These are phyloP conservation scores for Sugiyamaella neomexicana DNA, from an alignment of 1,139 yeast species.

Conservation along the genomic window DNA sequence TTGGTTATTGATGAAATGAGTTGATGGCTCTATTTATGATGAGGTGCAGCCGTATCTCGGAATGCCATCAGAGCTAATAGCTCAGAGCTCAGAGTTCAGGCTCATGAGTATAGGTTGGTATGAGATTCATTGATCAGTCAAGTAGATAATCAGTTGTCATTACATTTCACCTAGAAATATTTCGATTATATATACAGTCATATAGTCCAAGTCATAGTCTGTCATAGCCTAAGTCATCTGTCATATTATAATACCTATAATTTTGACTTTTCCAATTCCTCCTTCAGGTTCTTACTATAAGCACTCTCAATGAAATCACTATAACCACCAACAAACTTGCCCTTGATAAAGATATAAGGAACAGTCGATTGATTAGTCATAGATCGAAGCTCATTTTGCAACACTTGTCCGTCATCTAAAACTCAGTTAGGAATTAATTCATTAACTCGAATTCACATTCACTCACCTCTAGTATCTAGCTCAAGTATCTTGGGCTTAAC, in stretches of 20 bases:
- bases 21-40: too few relatives aligned
- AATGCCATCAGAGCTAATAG: too few relatives aligned
- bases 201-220: too few relatives aligned
- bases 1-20: background rate
- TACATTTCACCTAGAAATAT: too few relatives aligned
- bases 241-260: too few relatives aligned
- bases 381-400: slow-evolving; percentile 23
- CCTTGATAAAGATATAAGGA: slow-evolving; percentile 27
- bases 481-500: slow-evolving; percentile 29
- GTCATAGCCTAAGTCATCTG: too few relatives aligned
- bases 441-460: background rate
- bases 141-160: too few relatives aligned
- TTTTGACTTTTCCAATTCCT: slow-evolving; percentile 3
- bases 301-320: slow-evolving; percentile 16
- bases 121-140: too few relatives aligned
- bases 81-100: too few relatives aligned
- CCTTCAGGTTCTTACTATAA: slow-evolving; percentile 16
- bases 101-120: too few relatives aligned
- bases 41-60: too few relatives aligned
- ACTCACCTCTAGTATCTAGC: slow-evolving; percentile 29
- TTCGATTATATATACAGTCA: too few relatives aligned
- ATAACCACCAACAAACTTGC: slow-evolving; percentile 29
- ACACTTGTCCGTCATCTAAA: slow-evolving; percentile 22
- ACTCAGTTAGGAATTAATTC: slow-evolving; percentile 5
- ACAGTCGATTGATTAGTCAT: slow-evolving; percentile 27